Base-by-base conservation (phyloP, 768 basidiomycete species). In the Brasilioporus rufonigricans region DNA sequence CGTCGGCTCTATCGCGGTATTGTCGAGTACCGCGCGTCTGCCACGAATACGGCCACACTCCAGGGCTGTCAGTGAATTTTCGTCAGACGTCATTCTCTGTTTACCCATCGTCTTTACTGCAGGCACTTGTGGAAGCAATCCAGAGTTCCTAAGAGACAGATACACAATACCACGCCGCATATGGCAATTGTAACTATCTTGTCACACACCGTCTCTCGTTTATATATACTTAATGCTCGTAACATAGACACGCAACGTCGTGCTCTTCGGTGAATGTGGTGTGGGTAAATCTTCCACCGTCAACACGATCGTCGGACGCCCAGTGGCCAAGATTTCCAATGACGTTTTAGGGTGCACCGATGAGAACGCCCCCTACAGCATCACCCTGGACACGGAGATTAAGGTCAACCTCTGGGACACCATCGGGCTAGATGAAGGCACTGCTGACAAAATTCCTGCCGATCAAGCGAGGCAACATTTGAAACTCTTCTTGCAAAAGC, bases 221-320 rank as follows among this genome's bases (percentile, higher is more conserved):
- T n/a, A n/a, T n/a, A n/a, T n/a, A n/a, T n/a, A n/a, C n/a, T n/a
- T n/a, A n/a, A n/a, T n/a, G n/a, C n/a, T 4, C 50, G 1, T 12
- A 12, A 32, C 31, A 32, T 52, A 63, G 50, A 23, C 47, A 24
- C 64, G 60, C 33, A 78, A 74, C 48, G 46, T 76, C 16, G 65
- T n/a, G n/a, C 23, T 78, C 3, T 75, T 77, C 32, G 63, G 65
- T 51, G 63, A 67, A 58, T 61, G 63, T 39, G 62, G 65, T 44
- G 65, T 73, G 48, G 71, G 72, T 19, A 77, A 78, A 61, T 77
- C 76, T 26, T 74, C 73, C 16, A 78, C n/a, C n/a, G n/a, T n/a
- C n/a, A n/a, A 77, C 52, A 60, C 71, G 61, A 48, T 77, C 40
- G 52, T 57, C 7, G 69, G 67, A n/a, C n/a, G n/a, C n/a, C 48